These are phyloP conservation scores for Cryptosporidium canis DNA, from an alignment of 169 alveolate genomes.

Conservation along the genomic window DNA sequence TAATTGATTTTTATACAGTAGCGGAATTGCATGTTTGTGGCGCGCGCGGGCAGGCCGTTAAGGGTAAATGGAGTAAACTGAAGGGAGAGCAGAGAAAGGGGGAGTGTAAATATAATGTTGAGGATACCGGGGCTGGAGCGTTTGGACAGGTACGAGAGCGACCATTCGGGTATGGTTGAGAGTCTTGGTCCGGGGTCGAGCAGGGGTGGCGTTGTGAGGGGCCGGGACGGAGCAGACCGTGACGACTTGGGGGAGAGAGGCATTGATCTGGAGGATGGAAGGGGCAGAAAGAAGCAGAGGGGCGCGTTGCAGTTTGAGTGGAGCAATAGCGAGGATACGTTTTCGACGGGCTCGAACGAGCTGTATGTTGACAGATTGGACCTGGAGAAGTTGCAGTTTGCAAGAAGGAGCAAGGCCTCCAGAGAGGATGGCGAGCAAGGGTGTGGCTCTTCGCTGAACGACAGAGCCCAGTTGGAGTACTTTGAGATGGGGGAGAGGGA, in stretches of 20 bases:
- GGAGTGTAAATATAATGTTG: slow-evolving; percentile 27
- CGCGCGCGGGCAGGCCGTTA: neutral
- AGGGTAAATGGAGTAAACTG: neutral
- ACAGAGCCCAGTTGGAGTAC: neutral
- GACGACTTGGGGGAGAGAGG: neutral
- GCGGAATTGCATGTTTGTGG: slow-evolving; percentile 8
- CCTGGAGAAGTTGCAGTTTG: slow-evolving; percentile 59
- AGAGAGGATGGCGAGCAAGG: slow-evolving; percentile 34
- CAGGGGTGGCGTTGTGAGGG: neutral
- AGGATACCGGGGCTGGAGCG: slow-evolving; percentile 38
- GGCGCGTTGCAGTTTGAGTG: slow-evolving; percentile 88
- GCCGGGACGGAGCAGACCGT: neutral
- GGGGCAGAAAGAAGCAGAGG: slow-evolving; percentile 49
- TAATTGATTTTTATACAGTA: too few relatives aligned
- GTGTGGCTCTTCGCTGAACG: neutral
- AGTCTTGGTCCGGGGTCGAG: neutral
- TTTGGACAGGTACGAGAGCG: slow-evolving; percentile 22
- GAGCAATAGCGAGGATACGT: slow-evolving; percentile 89
- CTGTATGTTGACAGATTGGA: slow-evolving; percentile 87
- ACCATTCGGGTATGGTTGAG: neutral
- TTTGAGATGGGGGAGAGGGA: slow-evolving; percentile 91
- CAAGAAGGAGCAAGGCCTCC: slow-evolving; percentile 39
- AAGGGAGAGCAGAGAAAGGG: neutral
- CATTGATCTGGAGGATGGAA: neutral
- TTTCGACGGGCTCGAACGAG: slow-evolving; percentile 86